Percentiles rank a stretch among this genome's conserved stretches.
Evolutionary conservation across 2,329 filamentous ascomycete genomes (phyloP).

Genomic region (Aureobasidium namibiae): DNA sequence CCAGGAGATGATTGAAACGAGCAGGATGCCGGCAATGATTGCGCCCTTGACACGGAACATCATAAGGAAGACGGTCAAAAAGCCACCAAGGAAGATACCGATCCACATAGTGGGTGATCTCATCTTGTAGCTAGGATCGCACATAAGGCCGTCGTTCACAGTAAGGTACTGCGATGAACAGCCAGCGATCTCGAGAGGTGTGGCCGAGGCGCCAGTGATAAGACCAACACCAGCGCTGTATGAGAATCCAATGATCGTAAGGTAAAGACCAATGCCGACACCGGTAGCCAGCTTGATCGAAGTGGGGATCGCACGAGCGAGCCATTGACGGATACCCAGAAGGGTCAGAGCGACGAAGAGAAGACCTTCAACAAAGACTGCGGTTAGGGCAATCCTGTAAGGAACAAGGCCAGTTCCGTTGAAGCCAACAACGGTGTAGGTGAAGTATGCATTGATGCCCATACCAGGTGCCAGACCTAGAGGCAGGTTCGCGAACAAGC

Average conservation of each 20-base stretch:
- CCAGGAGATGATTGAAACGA: conserved; percentile 86
- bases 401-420: conserved; percentile 67
- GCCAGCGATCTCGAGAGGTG: conserved; percentile 68
- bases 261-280: conserved; percentile 76
- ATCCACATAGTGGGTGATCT: conserved; percentile 78
- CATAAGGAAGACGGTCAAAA: conserved; percentile 72
- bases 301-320: conserved; percentile 71
- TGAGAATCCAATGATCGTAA: conserved; percentile 66
- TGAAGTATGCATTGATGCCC: conserved; percentile 82
- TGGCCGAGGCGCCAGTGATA: conserved; percentile 58
- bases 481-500: conserved; percentile 61
- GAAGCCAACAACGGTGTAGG: conserved; percentile 70
- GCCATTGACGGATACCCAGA: conserved; percentile 77
- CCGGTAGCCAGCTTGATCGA: conserved; percentile 83
- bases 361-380: conserved; percentile 82
- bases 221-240: conserved; percentile 78
- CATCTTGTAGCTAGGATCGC: conserved; percentile 53
- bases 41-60: conserved; percentile 82
- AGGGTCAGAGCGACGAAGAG: conserved; percentile 75
- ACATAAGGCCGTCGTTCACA: conserved; percentile 5
- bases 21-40: conserved; percentile 72
- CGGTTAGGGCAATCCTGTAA: conserved; percentile 69
- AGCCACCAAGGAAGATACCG: conserved; percentile 77
- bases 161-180: conserved; percentile 48
- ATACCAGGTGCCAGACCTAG: conserved; percentile 61